phyloP scores from a whole-genome alignment of 345 rosid species.

The Citrus unshiu region DNA sequence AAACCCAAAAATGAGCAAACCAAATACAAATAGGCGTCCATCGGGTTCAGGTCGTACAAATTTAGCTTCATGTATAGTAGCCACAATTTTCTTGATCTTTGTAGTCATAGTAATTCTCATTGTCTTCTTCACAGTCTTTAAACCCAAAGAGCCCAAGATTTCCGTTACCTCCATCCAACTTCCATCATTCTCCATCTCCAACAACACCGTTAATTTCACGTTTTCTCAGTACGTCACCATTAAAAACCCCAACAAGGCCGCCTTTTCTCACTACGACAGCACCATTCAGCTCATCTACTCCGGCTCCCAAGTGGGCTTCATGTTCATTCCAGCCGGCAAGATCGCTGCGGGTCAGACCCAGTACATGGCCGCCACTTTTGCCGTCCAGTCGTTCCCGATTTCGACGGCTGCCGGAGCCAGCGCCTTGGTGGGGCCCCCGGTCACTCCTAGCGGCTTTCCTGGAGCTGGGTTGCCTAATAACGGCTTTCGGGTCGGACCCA shows the following conservation, averaged over 20 bases:
- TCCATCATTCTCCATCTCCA: slow-evolving; percentile 83
- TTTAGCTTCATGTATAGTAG: slow-evolving; percentile 91
- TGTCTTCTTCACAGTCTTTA: slow-evolving; percentile 91
- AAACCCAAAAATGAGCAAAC: slow-evolving; percentile 28
- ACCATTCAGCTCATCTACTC: slow-evolving; percentile 86
- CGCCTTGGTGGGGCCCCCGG: slow-evolving; percentile 4
- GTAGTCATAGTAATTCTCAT: slow-evolving; percentile 54
- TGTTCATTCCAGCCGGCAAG: slow-evolving; percentile 98
- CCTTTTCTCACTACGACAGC: slow-evolving; percentile 89
- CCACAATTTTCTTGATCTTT: slow-evolving; percentile 77
- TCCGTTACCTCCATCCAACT: slow-evolving; percentile 84
- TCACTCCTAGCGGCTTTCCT: slow-evolving; percentile 24
- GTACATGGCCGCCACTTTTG: slow-evolving; percentile 92
- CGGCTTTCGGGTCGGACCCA: slow-evolving; percentile 65
- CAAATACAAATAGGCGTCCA: slow-evolving; percentile 21
- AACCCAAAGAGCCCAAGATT: slow-evolving; percentile 86
- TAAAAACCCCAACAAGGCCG: slow-evolving; percentile 79
- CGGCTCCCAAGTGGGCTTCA: slow-evolving; percentile 87
- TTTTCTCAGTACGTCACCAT: slow-evolving; percentile 88
- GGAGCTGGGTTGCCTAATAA: slow-evolving; percentile 12
- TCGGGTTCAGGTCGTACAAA: slow-evolving; percentile 73
- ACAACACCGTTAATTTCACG: slow-evolving; percentile 85
- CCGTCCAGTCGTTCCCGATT: slow-evolving; percentile 81
- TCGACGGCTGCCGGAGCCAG: slow-evolving; percentile 29
- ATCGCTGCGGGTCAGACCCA: slow-evolving; percentile 73